Percentiles rank a stretch among this genome's conserved stretches.
phyloP scores from a whole-genome alignment of 1,284 basidiomycete species.

The Rugosomyces carneus region DNA sequence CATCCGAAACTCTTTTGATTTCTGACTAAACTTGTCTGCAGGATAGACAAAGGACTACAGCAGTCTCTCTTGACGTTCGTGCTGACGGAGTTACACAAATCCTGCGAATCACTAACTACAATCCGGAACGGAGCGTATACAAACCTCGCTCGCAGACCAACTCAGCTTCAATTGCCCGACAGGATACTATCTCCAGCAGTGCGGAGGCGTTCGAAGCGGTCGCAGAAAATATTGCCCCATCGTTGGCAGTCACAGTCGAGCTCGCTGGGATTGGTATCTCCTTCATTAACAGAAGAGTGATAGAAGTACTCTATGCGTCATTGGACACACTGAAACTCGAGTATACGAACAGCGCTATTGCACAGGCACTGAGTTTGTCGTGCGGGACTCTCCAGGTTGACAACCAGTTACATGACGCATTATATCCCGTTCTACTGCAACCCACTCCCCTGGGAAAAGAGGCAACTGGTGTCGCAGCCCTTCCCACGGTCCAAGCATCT shows the following conservation, averaged over 20 bases:
- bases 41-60: conserved; percentile 48
- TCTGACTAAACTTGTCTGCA: conserved; percentile 21
- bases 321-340: conserved; percentile 80
- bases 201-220: conserved; percentile 87
- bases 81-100: conserved; percentile 88
- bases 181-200: conserved; percentile 66
- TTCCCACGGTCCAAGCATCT: conserved; percentile 89
- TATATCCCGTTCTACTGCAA: conserved; percentile 95
- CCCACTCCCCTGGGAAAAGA: conserved; percentile 90
- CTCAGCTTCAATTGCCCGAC: conserved; percentile 48
- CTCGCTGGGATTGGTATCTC: conserved; percentile 93
- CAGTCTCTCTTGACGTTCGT: conserved; percentile 88
- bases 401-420: conserved; percentile 95
- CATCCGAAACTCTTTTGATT: conserved; percentile 4
- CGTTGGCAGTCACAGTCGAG: conserved; percentile 68
- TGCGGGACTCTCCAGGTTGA: conserved; percentile 93
- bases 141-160: conserved; percentile 63
- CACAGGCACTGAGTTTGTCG: conserved; percentile 79
- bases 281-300: conserved; percentile 81
- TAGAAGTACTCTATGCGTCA: conserved; percentile 89
- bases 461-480: conserved; percentile 71
- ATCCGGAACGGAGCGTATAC: conserved; percentile 83
- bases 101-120: conserved; percentile 84
- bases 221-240: conserved; percentile 68
- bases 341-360: conserved; percentile 79